phyloP scores from a whole-genome alignment of 2,329 filamentous ascomycete species.

The Nemania sp. region DNA sequence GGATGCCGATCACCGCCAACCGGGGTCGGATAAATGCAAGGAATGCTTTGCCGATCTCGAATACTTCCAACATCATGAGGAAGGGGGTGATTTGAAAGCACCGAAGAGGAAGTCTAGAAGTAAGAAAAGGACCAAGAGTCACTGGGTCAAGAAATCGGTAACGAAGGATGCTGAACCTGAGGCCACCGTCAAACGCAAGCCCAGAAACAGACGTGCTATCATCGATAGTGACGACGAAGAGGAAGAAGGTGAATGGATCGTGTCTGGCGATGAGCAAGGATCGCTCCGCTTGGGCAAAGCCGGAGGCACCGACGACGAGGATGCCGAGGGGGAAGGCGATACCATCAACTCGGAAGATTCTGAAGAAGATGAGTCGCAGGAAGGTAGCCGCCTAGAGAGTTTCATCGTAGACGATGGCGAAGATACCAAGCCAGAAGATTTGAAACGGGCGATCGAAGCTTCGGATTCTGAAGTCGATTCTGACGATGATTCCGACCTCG shows the following conservation, averaged over 20 bases:
- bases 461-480: too few relatives aligned
- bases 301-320: slow-evolving; percentile 83
- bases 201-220: slow-evolving; percentile 47
- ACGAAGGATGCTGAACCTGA: slow-evolving; percentile 41
- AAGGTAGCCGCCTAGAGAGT: slow-evolving; percentile 57
- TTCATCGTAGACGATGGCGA: slow-evolving; percentile 59
- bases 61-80: slow-evolving; percentile 57
- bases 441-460: slow-evolving; percentile 33
- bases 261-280: slow-evolving; percentile 67
- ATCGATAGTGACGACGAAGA: slow-evolving; percentile 62
- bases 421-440: slow-evolving; percentile 36
- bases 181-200: slow-evolving; percentile 34
- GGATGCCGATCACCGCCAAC: slow-evolving; percentile 49
- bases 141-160: slow-evolving; percentile 23
- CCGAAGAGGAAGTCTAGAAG: slow-evolving; percentile 44
- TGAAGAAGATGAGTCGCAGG: slow-evolving; percentile 53
- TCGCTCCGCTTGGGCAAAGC: slow-evolving; percentile 69
- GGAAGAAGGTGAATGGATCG: slow-evolving; percentile 78
- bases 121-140: slow-evolving; percentile 41
- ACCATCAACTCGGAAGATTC: slow-evolving; percentile 74
- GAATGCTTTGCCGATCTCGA: slow-evolving; percentile 77
- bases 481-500: slow-evolving; percentile 36
- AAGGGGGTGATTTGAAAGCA: slow-evolving; percentile 43
- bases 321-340: slow-evolving; percentile 84
- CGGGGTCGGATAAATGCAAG: slow-evolving; percentile 60